Base-by-base conservation (phyloP, 2,329 filamentous ascomycete species). In the Nothomitra cinnamomea region DNA sequence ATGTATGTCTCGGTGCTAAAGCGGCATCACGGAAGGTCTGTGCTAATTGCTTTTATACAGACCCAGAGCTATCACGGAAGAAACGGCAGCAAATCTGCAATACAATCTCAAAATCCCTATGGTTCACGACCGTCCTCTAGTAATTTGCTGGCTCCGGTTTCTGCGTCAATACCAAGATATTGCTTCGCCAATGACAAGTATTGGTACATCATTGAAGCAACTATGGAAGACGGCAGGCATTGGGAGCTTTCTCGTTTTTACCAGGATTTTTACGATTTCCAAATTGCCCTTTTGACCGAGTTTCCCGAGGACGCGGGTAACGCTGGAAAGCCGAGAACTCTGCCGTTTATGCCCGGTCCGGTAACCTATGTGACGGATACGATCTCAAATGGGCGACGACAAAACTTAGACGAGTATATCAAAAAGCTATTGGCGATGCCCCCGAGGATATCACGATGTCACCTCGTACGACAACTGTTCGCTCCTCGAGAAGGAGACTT, bases 191-290 rank as follows among this genome's bases (percentile, higher is more conserved):
- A 96, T 64, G 89, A 95, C 61, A 95, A 95, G 66, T 96, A 96
- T 68, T 96, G 92, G 87, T 98, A 96, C 63, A 86, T 95, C 53
- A 90, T 98, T 56, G 89, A 95, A 66, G 87, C 86, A 22, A 77
- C 83, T 61, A 79, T 96, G 67, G 87, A 95, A 63, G 89, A 96
- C 64, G 89, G 88, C 49, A 78, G 86, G 48, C 83, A 86, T 63
- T 96, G 89, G 88, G 89, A 95, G 65, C 72, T 98, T 51, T 90
- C 87, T 40, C 81, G 92, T 58, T 92, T 94, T 64, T 98, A 98
- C 64, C 88, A 96, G 66, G 92, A 96, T 70, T 98, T 98, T 65
- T 98, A 96, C 69, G 92, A 96, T 67, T 90, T 96, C 66, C 92
- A 98, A 66, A 96, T 96, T 63, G 87, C 88, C 32, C 80, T 98